These are phyloP conservation scores for Astrephomene gubernaculifera DNA, from an alignment of 139 green algal species.

Conservation along the genomic window DNA sequence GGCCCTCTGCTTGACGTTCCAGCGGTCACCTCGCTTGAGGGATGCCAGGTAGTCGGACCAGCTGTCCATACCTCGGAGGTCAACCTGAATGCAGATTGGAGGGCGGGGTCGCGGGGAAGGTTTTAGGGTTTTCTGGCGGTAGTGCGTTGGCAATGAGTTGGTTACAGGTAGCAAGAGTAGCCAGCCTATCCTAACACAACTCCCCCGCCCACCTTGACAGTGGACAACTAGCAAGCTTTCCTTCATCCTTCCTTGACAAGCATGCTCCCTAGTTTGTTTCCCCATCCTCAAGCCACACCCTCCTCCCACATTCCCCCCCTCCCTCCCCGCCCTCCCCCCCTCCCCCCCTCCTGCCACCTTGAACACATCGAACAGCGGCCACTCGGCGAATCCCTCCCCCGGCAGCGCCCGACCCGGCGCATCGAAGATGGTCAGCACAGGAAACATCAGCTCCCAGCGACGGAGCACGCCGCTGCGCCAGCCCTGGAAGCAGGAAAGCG, in stretches of 20 bases:
- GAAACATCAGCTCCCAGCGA: conserved; percentile 9
- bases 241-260: too few relatives aligned
- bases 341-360: not conserved
- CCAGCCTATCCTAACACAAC: too few relatives aligned
- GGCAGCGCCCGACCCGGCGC: not conserved
- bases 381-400: conserved; percentile 29
- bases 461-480: conserved; percentile 6
- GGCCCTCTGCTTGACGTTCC: not conserved
- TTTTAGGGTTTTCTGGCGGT: too few relatives aligned
- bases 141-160: too few relatives aligned
- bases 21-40: not conserved
- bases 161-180: too few relatives aligned
- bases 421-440: conserved; percentile 1
- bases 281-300: not conserved
- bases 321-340: not conserved
- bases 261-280: too few relatives aligned
- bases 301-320: not conserved
- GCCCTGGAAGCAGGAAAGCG: conserved; percentile 13
- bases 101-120: too few relatives aligned
- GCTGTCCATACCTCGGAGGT: not conserved
- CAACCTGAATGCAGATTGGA: too few relatives aligned
- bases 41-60: conserved; percentile 18
- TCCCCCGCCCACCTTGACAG: too few relatives aligned
- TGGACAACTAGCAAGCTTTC: too few relatives aligned
- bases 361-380: conserved; percentile 32